Evolutionary conservation across 768 basidiomycete genomes (phyloP).

Genomic region (Agrocybe pediades): DNA sequence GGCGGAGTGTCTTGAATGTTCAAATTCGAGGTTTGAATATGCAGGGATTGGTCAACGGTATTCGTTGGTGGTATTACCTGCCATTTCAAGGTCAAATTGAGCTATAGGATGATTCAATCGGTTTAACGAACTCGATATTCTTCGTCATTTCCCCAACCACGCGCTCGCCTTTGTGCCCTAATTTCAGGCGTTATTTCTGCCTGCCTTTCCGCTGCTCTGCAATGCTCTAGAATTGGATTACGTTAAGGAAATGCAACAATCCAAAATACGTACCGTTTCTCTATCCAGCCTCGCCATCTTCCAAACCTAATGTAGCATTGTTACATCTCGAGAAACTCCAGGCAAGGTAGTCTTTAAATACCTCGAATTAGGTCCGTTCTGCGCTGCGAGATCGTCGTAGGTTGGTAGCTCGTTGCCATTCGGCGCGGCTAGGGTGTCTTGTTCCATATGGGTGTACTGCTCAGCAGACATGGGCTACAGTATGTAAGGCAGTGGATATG

Average conservation of each 20-base stretch:
- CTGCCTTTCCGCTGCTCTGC: conserved; percentile 85
- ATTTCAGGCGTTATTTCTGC: conserved; percentile 64
- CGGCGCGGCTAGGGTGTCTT: conserved; percentile 35
- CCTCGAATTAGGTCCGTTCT: conserved; percentile 85
- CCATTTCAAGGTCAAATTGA: not conserved
- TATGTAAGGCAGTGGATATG: conserved; percentile 10
- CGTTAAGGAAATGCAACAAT: not conserved
- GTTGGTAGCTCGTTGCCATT: conserved; percentile 67
- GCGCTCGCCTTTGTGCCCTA: conserved; percentile 51
- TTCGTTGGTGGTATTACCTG: not conserved
- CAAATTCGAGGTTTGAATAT: conserved; percentile 48
- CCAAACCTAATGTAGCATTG: conserved; percentile 61
- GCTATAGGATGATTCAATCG: conserved; percentile 1
- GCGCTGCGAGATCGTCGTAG: conserved; percentile 77
- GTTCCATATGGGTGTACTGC: conserved; percentile 37
- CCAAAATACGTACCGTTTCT: conserved; percentile 63
- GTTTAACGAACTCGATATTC: conserved; percentile 17
- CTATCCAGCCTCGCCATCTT: conserved; percentile 86
- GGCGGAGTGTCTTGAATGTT: conserved; percentile 28
- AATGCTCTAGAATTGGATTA: conserved; percentile 7
- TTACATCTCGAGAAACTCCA: conserved; percentile 2
- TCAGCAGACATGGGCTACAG: conserved; percentile 29
- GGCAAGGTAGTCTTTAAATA: conserved; percentile 23
- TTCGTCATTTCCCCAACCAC: conserved; percentile 69
- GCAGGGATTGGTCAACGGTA: conserved; percentile 26